Conservation (phyloP, 192 early-diverging fungal species). For the Coemansia sp. region DNA sequence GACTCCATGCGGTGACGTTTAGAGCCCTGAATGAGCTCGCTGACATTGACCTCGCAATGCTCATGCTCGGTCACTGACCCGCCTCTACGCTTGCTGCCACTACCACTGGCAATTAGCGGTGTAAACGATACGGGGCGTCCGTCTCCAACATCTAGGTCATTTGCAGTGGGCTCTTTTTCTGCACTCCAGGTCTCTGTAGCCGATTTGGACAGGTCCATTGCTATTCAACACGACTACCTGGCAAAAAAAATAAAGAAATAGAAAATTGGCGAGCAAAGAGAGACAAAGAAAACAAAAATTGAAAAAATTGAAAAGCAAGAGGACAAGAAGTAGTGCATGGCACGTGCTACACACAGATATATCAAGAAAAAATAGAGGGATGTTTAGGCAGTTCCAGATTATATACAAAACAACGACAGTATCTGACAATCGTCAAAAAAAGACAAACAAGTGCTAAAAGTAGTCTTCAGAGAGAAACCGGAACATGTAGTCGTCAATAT, state of each 20-base stretch:
- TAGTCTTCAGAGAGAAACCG: conserved; percentile 49
- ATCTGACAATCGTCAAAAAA: background rate
- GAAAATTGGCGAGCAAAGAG: background rate
- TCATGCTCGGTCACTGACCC: conserved; percentile 13
- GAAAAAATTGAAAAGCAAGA: conserved; percentile 5
- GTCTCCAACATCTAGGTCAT: background rate
- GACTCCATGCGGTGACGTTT: conserved; percentile 34
- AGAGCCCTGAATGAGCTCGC: conserved; percentile 1
- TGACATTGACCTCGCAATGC: background rate
- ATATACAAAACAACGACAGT: background rate
- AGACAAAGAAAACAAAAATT: background rate
- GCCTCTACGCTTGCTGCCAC: conserved; percentile 31
- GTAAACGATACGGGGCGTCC: background rate
- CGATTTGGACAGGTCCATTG: conserved; percentile 1
- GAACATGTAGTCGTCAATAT: conserved; percentile 77
- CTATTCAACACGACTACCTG: background rate
- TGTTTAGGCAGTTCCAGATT: background rate
- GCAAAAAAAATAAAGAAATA: background rate
- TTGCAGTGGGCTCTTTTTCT: background rate
- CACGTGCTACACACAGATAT: background rate
- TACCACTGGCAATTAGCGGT: conserved; percentile 12
- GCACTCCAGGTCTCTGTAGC: background rate
- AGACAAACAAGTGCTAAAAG: background rate
- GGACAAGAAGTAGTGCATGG: background rate
- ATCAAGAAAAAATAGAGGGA: background rate